phyloP scores from a whole-genome alignment of 768 basidiomycete genomes.

The Phanerochaete sordida region DNA sequence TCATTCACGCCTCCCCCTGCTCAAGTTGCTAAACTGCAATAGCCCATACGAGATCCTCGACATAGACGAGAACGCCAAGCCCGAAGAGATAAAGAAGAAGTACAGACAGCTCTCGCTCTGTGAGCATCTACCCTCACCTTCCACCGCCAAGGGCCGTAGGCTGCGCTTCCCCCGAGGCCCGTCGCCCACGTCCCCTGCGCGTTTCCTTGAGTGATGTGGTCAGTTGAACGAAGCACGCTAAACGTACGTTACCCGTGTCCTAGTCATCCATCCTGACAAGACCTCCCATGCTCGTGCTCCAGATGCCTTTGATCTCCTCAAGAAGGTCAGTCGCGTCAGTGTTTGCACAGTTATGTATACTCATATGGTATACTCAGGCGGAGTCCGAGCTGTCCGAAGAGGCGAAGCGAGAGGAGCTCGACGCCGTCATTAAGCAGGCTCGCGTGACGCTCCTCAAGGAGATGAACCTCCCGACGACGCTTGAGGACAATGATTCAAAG shows the following conservation, averaged over 20 bases:
- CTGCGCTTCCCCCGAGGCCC: conserved; percentile 14
- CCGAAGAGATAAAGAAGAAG: conserved; percentile 86
- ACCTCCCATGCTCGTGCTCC: conserved; percentile 82
- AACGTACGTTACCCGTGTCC: conserved; percentile 40
- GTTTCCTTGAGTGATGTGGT: background rate
- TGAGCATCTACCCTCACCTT: conserved; percentile 35
- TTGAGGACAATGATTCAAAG: conserved; percentile 54
- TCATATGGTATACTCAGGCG: conserved; percentile 45
- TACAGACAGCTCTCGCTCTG: conserved; percentile 83
- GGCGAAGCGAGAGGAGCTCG: conserved; percentile 75
- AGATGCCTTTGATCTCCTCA: conserved; percentile 90
- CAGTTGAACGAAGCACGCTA: background rate
- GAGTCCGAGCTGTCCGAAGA: conserved; percentile 81
- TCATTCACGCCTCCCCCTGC: background rate
- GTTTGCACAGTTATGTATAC: background rate
- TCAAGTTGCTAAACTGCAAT: conserved; percentile 1
- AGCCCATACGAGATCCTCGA: conserved; percentile 95
- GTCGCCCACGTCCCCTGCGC: background rate
- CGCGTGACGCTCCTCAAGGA: conserved; percentile 64
- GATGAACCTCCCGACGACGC: conserved; percentile 57
- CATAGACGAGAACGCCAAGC: conserved; percentile 63
- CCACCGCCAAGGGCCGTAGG: background rate
- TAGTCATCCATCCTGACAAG: conserved; percentile 99
- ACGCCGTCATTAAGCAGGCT: conserved; percentile 75
- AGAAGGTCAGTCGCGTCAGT: conserved; percentile 60